These are phyloP conservation scores for Sclerotinia spermophila DNA, from an alignment of 2,329 filamentous ascomycete species.

Conservation along the genomic window DNA sequence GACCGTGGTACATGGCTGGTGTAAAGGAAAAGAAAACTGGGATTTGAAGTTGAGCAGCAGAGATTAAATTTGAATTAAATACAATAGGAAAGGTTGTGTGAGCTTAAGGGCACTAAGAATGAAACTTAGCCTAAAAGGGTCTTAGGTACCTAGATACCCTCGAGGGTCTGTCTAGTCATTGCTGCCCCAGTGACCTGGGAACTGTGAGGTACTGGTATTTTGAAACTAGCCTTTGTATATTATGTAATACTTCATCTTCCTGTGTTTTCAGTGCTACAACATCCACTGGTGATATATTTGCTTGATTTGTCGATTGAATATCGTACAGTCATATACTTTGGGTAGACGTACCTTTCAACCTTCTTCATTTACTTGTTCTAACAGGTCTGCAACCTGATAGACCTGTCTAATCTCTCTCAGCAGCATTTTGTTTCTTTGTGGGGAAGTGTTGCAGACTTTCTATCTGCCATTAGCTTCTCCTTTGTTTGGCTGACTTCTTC, in stretches of 20 bases:
- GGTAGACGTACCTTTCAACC: not conserved
- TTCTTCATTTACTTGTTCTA: not conserved
- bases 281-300: not conserved
- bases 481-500: not conserved
- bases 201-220: not conserved
- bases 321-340: not conserved
- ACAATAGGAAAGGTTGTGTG: not conserved
- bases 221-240: not conserved
- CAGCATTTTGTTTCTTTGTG: not conserved
- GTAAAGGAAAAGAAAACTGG: not conserved
- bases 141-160: not conserved
- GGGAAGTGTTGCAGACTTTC: not conserved
- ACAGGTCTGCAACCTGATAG: not conserved
- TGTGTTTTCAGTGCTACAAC: accelerated
- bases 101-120: not conserved
- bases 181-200: not conserved
- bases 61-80: not conserved
- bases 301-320: too few species aligned
- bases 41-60: not conserved
- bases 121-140: not conserved
- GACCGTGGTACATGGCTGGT: not conserved
- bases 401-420: not conserved
- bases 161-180: conserved; percentile 5
- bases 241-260: not conserved
- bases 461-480: not conserved